Base-by-base conservation (phyloP, 2,329 filamentous ascomycete genomes). In the Parasarocladium wereldwijsianum region DNA sequence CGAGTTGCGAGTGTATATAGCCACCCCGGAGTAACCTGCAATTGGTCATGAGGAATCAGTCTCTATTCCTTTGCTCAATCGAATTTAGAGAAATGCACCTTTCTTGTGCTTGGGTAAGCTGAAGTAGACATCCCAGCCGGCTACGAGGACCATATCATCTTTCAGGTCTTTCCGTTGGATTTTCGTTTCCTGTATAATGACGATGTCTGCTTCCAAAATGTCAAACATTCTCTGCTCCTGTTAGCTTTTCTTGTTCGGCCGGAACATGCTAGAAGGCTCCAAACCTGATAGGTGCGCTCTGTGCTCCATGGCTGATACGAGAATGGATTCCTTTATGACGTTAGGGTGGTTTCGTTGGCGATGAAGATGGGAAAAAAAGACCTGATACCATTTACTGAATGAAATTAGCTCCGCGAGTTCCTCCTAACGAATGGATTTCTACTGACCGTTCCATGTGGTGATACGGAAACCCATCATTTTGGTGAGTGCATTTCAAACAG, bases 51-150 rank as follows among this genome's bases (percentile, higher is more conserved):
- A 34, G 14, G 15, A 7, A 4, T 10, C 15, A 12, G 17, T 3
- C 17, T 15, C 18, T 17, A 2, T 10, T 24, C 17, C 12, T 17
- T 18, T 16, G 13, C 16, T 12, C n/a, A n/a, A 23, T 10, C 2
- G 6, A 17, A 24, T 10, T 6, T 17, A 10, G 8, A n/a, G 16
- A 5, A n/a, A 27, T 38, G 17, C 56, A 78, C 84, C 87, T 62
- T 94, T 96, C 52, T 96, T 96, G 47, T 92, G 68, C 48, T 77
- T 84, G 0, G 90, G 90, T 15, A 98, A 62, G 49, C 85, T 94
- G 55, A 94, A 94, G 55, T 78, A 93, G 39, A 86, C 86, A 49
- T 98, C 90, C 87, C 87, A 98, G 9, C 90, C 90, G 0, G 82
- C 75, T 0, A 96, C 74, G 19, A 96, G 61, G 8, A 96, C 86